Percentiles rank a stretch among this genome's conserved stretches.
Evolutionary conservation across 495 filamentous ascomycete genomes (phyloP).

Genomic region (Hypoxylon lienhwacheense): DNA sequence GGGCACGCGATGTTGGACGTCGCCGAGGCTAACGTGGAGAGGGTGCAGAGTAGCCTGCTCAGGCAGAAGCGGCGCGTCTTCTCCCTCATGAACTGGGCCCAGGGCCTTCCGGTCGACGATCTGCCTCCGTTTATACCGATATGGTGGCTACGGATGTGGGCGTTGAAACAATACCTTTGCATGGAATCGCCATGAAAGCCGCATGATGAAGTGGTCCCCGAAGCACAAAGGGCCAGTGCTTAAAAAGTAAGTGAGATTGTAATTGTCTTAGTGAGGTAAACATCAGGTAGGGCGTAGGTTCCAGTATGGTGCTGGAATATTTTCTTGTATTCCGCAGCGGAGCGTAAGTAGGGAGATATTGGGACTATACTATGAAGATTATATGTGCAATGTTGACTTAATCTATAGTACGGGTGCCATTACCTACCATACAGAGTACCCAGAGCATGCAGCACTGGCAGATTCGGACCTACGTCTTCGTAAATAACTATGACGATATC

Average conservation of each 20-base stretch:
- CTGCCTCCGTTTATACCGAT: not conserved
- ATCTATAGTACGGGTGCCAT: too few relatives aligned
- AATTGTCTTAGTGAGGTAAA: too few relatives aligned
- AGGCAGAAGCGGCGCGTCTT: conserved; percentile 29
- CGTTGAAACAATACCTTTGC: not conserved
- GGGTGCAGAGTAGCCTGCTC: conserved; percentile 51
- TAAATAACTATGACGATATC: too few relatives aligned
- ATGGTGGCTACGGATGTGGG: conserved; percentile 18
- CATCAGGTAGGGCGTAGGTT: too few relatives aligned
- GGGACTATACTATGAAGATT: too few relatives aligned
- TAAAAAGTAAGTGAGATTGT: not conserved
- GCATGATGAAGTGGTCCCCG: too few relatives aligned
- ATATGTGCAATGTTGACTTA: too few relatives aligned
- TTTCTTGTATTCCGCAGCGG: too few relatives aligned
- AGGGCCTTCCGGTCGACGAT: not conserved
- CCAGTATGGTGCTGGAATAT: too few relatives aligned
- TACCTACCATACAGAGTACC: too few relatives aligned
- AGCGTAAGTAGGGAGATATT: not conserved
- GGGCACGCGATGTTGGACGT: not conserved
- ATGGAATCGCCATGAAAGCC: not conserved
- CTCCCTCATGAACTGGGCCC: conserved; percentile 3
- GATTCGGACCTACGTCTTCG: too few relatives aligned
- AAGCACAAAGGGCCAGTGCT: not conserved
- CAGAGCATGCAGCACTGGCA: too few relatives aligned
- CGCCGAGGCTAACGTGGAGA: conserved; percentile 51